Evolutionary conservation across 2,329 filamentous ascomycete genomes (phyloP), one percentile per base, ranked within the genome.

Genomic region (Plectosphaerella plurivora): DNA sequence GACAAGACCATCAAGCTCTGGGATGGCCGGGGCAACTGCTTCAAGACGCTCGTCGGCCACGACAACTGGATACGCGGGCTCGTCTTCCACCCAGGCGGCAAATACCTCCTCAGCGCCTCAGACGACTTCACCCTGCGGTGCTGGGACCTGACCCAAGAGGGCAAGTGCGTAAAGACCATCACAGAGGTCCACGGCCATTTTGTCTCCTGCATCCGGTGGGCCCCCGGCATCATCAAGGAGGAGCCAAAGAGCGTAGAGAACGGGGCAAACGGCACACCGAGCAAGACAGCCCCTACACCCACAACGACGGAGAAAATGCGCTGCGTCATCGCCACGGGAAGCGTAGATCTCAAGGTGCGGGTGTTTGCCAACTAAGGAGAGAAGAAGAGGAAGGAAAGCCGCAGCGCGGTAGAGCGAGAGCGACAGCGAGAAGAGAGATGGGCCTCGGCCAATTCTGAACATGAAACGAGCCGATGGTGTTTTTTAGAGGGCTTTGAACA

Each of bases 81-180:
- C 6, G 84, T 91, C 10, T 97, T 96, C 68, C 93, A 97, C 63
- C 93, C 93, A 0, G 89, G 90, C 9, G 93, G 93, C 44, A 95
- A 93, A 69, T 97, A 94, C 63, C 78, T 97, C 1, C 73, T 97
- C 6, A 92, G 87, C 7, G 89, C 88, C 18, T 82, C 87, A 15
- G 93, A 97, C 66, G 93, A 97, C 73, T 96, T 94, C 73, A 92
- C 90, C 5, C 78, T 97, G 54, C 81, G 92, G 51, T 97, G 92
- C 74, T 97, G 93, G 93, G 93, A 97, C 72, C 74, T 97, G 24
- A 81, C 82, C 24, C 93, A 97, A 66, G 91, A 96, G 67, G 90
- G 89, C 42, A 92, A 91, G 63, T 93, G 91, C 61, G 91, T 96
- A 59, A 93, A 93, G 69, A 86, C 84, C 1, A 73, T 97, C 15